These are phyloP conservation scores for Ceratocystis lukuohia DNA, from an alignment of 2,329 filamentous ascomycete species.

Conservation along the genomic window DNA sequence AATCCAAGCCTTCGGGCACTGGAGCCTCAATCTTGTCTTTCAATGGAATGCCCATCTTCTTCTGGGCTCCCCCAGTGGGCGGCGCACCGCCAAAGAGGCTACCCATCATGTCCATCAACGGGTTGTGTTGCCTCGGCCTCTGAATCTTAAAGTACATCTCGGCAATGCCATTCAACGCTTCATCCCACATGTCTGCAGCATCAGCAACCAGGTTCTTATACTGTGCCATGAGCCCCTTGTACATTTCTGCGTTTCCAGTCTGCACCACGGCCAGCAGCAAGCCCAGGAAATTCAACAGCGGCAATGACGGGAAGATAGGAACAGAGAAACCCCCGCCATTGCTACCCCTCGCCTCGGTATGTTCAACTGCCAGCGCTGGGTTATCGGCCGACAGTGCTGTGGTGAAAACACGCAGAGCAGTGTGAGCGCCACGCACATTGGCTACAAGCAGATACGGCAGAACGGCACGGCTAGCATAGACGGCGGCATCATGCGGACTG, in stretches of 20 bases:
- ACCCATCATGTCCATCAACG: constrained; percentile 96
- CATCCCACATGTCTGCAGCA: constrained; percentile 56
- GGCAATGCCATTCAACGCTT: constrained; percentile 70
- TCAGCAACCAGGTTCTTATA: constrained; percentile 72
- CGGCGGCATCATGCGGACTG: constrained; percentile 70
- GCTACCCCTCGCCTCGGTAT: constrained; percentile 48
- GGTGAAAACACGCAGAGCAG: constrained; percentile 55
- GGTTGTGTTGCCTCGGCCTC: constrained; percentile 79
- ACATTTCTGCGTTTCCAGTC: constrained; percentile 63
- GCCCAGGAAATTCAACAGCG: constrained; percentile 88
- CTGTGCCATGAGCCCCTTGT: constrained; percentile 66
- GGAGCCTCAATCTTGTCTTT: constrained; percentile 36
- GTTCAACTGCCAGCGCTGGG: constrained; percentile 55
- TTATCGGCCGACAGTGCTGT: constrained; percentile 30
- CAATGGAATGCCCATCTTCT: constrained; percentile 30
- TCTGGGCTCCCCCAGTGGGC: constrained; percentile 24
- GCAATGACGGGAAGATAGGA: constrained; percentile 76
- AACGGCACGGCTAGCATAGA: constrained; percentile 75
- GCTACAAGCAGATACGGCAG: constrained; percentile 83
- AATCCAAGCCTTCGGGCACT: constrained; percentile 47
- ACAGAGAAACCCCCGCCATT: constrained; percentile 47
- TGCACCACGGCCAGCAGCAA: constrained; percentile 74
- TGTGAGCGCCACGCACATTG: constrained; percentile 80
- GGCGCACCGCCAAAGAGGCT: constrained; percentile 64
- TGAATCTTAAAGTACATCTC: constrained; percentile 96